These are phyloP conservation scores for Populus euphratica DNA, from an alignment of 345 rosid species.

Conservation along the genomic window DNA sequence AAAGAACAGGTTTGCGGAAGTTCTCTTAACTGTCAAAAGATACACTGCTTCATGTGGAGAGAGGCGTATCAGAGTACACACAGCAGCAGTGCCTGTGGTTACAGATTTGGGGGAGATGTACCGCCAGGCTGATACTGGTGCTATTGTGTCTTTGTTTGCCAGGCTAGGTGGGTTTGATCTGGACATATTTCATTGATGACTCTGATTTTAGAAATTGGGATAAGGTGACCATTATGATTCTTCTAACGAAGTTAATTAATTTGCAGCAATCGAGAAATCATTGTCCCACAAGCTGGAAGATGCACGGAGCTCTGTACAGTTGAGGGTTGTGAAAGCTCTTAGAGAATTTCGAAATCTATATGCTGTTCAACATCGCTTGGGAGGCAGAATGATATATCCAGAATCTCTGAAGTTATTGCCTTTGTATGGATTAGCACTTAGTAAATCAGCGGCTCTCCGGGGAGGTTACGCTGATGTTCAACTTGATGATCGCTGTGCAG, in stretches of 20 bases:
- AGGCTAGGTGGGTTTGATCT: slow-evolving; percentile 63
- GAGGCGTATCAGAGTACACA: slow-evolving; percentile 97
- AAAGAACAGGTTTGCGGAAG: background rate
- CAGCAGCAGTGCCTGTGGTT: slow-evolving; percentile 86
- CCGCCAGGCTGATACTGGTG: slow-evolving; percentile 86
- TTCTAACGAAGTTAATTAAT: slow-evolving; percentile 19
- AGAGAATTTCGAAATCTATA: slow-evolving; percentile 85
- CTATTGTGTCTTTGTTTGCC: slow-evolving; percentile 74
- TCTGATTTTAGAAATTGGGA: slow-evolving; percentile 16
- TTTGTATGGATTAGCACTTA: slow-evolving; percentile 79
- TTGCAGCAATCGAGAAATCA: slow-evolving; percentile 92
- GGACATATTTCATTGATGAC: slow-evolving; percentile 6
- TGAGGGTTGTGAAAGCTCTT: slow-evolving; percentile 83
- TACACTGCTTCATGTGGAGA: slow-evolving; percentile 99
- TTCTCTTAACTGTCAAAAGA: slow-evolving; percentile 62
- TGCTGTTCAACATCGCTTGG: slow-evolving; percentile 93
- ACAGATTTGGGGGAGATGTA: slow-evolving; percentile 96
- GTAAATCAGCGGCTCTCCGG: slow-evolving; percentile 76
- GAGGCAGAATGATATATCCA: slow-evolving; percentile 90
- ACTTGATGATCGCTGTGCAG: slow-evolving; percentile 94
- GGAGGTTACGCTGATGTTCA: slow-evolving; percentile 86
- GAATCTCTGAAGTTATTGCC: slow-evolving; percentile 80
- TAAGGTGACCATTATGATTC: background rate
- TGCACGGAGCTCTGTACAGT: slow-evolving; percentile 69
- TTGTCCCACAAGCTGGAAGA: slow-evolving; percentile 88